phyloP scores from a whole-genome alignment of 306 rosid species.

The Cicer chorassanicum region DNA sequence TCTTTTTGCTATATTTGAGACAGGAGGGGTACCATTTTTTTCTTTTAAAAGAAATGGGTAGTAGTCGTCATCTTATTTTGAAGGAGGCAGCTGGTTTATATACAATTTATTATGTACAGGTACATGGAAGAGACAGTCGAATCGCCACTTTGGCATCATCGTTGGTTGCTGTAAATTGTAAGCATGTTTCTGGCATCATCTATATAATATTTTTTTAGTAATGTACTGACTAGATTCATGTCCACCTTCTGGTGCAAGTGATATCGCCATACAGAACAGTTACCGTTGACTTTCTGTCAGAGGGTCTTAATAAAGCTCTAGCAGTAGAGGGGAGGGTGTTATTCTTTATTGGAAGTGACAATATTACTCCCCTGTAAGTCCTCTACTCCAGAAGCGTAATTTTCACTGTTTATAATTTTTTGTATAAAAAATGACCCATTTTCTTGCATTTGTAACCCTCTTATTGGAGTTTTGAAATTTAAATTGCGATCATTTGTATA shows the following conservation, averaged over 20 bases:
- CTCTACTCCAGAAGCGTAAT: slow-evolving; percentile 36
- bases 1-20: no score
- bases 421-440: slow-evolving; percentile 1
- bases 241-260: slow-evolving; percentile 54
- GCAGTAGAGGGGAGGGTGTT: slow-evolving; percentile 81
- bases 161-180: slow-evolving; percentile 64
- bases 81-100: slow-evolving; percentile 38
- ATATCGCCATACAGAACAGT: slow-evolving; percentile 63
- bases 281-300: slow-evolving; percentile 63
- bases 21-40: background rate
- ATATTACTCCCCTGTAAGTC: slow-evolving; percentile 81
- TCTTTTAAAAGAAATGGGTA: background rate
- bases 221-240: slow-evolving; percentile 44
- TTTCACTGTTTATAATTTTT: slow-evolving; percentile 17
- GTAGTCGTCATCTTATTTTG: slow-evolving; percentile 33
- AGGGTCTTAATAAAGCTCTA: slow-evolving; percentile 79
- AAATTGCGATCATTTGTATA: background rate
- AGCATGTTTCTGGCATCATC: slow-evolving; percentile 45
- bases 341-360: slow-evolving; percentile 75
- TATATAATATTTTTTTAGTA: background rate
- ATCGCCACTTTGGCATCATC: slow-evolving; percentile 66
- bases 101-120: slow-evolving; percentile 56
- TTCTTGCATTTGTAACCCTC: slow-evolving; percentile 1
- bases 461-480: slow-evolving; percentile 10
- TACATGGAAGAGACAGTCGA: slow-evolving; percentile 68